Evolutionary conservation across 2,329 filamentous ascomycete genomes (phyloP), one percentile per base, ranked within the genome.

Genomic region (Botrytis aclada): DNA sequence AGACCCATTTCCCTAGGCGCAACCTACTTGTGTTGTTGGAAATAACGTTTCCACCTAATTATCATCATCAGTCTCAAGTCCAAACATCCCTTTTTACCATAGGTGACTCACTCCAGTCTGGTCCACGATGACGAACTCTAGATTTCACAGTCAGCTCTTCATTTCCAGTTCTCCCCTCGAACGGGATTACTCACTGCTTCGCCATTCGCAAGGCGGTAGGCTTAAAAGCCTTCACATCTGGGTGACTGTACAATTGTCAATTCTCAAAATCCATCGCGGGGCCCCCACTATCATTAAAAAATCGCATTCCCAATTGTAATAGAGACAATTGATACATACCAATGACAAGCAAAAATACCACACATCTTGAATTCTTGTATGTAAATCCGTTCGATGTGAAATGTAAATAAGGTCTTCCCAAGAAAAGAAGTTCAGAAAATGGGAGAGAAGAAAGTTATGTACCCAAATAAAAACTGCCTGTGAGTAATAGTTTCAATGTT

Each of bases 151-250:
- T 73, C 69, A 73, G 63, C 45, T 29, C 29, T 45, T 8, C 34
- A 20, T 25, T 47, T 6, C 66, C 25, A 64, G 56, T 39, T 22
- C 41, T 22, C 22, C 3, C 12, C 7, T 10, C 4, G n/a, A 22
- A 34, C 12, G 4, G 25, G 9, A 22, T 7, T 1, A 71, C 72
- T 82, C 98, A 97, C 94, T 93, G 92, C 88, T 98, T 98, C 78
- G 94, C 91, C 86, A 98, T 92, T 85, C 92, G 92, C 84, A 98
- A 88, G 81, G 95, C 95, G 76, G 92, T 95, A 69, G 95, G 92
- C 90, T 98, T 98, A 88, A 98, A 98, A 82, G 94, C 95, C 82
- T 93, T 90, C 81, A 98, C 94, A 89, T 98, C 93, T 77, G 95
- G 72, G 61, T 73, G 72, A 71, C 72, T 73, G 20, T 34, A 60